Percentiles rank a stretch among this genome's conserved stretches.
Conservation (phyloP, 345 rosid species). For the Eucalyptus sp. region DNA sequence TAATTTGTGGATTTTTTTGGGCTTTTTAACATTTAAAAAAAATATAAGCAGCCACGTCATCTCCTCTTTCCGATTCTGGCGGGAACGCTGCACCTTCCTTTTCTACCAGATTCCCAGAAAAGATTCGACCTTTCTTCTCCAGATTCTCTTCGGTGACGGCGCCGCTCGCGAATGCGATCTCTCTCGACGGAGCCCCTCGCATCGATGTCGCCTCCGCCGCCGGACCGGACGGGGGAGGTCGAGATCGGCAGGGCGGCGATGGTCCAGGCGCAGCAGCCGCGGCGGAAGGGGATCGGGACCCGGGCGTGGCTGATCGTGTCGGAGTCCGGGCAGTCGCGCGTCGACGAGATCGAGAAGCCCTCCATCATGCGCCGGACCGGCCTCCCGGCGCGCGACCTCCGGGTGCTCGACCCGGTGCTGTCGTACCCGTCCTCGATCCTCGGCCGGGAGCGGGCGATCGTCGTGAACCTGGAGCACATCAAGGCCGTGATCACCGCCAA, state of each 20-base stretch:
- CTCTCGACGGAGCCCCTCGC: neutral
- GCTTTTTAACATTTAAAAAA: neutral
- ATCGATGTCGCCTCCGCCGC: neutral
- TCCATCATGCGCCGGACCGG: conserved; percentile 40
- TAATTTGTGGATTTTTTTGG: no score
- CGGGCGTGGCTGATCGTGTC: conserved; percentile 29
- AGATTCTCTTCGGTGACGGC: neutral
- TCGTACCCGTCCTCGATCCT: conserved; percentile 44
- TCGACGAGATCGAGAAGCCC: conserved; percentile 32
- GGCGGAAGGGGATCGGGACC: conserved; percentile 15
- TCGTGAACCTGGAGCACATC: conserved; percentile 39
- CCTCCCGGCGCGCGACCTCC: conserved; percentile 38
- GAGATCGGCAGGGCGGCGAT: neutral
- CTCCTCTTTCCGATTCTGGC: neutral
- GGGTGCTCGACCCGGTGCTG: conserved; percentile 37
- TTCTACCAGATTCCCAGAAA: neutral
- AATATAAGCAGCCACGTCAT: neutral
- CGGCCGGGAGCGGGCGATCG: conserved; percentile 40
- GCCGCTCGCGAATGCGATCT: neutral
- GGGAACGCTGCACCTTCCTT: neutral
- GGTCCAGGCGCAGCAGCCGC: neutral
- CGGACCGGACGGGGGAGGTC: neutral
- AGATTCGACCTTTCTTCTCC: neutral
- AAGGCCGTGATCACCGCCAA: conserved; percentile 38
- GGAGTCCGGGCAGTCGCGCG: conserved; percentile 10